A percentile compares a stretch with the other conserved stretches of the same genome.
Evolutionary conservation across 1,284 basidiomycete species (phyloP).

Genomic region (Sanghuangporus weigelae): DNA sequence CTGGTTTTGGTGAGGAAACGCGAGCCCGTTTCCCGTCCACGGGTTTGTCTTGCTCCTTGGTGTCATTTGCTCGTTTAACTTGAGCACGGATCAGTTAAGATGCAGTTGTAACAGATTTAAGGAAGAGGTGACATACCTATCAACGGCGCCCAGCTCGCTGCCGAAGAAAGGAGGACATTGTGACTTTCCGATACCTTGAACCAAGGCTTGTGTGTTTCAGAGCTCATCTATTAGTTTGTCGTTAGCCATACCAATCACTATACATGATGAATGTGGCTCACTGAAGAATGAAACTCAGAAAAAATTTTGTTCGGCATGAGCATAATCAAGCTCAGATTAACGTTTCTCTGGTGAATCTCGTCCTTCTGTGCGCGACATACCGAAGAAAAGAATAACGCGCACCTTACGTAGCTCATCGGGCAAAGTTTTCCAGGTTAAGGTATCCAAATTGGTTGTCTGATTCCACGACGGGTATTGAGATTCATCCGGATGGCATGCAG

Average conservation of each 20-base stretch:
- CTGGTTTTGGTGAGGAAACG: not conserved
- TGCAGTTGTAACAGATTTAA: not conserved
- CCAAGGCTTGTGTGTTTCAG: slow-evolving; percentile 43
- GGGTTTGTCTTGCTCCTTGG: not conserved
- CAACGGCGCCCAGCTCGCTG: slow-evolving; percentile 6
- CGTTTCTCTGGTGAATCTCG: slow-evolving; percentile 44
- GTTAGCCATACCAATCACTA: slow-evolving; percentile 20
- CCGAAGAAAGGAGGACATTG: slow-evolving; percentile 31
- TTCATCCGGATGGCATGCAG: slow-evolving; percentile 49
- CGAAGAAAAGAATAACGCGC: slow-evolving; percentile 15
- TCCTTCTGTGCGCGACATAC: not conserved
- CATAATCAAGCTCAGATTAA: slow-evolving; percentile 51
- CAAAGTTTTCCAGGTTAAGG: slow-evolving; percentile 59
- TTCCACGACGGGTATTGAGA: slow-evolving; percentile 55
- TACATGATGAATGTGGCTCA: slow-evolving; percentile 23
- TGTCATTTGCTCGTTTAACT: slow-evolving; percentile 13
- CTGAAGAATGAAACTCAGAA: slow-evolving; percentile 45
- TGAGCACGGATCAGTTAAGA: not conserved
- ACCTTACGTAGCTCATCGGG: slow-evolving; percentile 62
- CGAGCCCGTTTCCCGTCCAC: slow-evolving; percentile 5
- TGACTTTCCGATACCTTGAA: slow-evolving; percentile 39
- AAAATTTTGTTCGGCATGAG: slow-evolving; percentile 42
- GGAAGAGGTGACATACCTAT: not conserved
- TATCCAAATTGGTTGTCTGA: slow-evolving; percentile 43
- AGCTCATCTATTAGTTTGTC: slow-evolving; percentile 28